Conservation (phyloP, 2,329 filamentous ascomycete species). For the Fusarium sp. region DNA sequence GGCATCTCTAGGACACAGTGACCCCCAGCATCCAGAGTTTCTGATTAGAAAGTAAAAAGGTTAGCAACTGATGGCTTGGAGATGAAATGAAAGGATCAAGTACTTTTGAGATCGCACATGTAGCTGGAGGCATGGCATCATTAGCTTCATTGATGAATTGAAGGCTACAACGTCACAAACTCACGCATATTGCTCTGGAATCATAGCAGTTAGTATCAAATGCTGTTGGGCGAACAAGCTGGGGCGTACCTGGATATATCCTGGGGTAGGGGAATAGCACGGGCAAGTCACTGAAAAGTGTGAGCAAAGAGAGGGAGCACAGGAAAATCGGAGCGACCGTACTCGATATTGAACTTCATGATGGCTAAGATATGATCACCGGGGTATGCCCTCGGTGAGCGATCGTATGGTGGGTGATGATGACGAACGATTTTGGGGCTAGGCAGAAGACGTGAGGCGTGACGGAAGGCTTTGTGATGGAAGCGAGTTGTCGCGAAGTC, state of each 20-base stretch:
- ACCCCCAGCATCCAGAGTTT: slow-evolving; percentile 90
- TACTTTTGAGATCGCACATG: slow-evolving; percentile 70
- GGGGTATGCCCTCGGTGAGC: slow-evolving; percentile 30
- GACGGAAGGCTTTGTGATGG: slow-evolving; percentile 36
- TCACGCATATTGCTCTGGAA: slow-evolving; percentile 67
- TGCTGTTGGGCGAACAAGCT: neutral
- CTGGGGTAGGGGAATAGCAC: slow-evolving; percentile 70
- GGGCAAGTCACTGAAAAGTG: slow-evolving; percentile 62
- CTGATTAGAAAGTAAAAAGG: slow-evolving; percentile 46
- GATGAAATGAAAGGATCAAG: neutral
- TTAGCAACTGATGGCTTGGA: slow-evolving; percentile 11
- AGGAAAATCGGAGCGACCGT: slow-evolving; percentile 27
- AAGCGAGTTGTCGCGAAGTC: slow-evolving; percentile 47
- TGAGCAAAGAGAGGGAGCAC: slow-evolving; percentile 31
- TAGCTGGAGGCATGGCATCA: slow-evolving; percentile 53
- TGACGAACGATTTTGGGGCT: slow-evolving; percentile 15
- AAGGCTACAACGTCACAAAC: slow-evolving; percentile 32
- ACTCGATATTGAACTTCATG: slow-evolving; percentile 68
- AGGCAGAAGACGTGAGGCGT: slow-evolving; percentile 39
- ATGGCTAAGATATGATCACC: slow-evolving; percentile 39
- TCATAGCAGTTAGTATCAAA: neutral
- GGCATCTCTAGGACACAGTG: slow-evolving; percentile 99
- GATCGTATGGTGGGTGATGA: slow-evolving; percentile 8
- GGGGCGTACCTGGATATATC: slow-evolving; percentile 66
- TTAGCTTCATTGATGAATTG: slow-evolving; percentile 3